These are phyloP conservation scores for Fusarium buxicola DNA, from an alignment of 2,329 filamentous ascomycete species.

Conservation along the genomic window DNA sequence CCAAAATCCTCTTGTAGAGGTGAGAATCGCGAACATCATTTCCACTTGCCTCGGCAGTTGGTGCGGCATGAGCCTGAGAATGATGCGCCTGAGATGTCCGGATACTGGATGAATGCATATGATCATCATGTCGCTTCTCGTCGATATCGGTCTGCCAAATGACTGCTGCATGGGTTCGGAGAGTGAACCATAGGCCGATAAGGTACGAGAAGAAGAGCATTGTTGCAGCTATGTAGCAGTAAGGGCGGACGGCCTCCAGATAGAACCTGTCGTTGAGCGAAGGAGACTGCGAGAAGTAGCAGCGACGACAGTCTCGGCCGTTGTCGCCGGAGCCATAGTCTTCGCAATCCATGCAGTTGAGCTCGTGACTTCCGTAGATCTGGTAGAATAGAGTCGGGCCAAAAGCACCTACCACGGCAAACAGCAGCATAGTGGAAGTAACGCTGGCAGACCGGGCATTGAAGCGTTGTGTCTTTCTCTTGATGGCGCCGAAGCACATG, in stretches of 20 bases:
- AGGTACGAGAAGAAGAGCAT: constrained; percentile 93
- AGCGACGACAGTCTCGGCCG: constrained; percentile 86
- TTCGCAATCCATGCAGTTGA: constrained; percentile 80
- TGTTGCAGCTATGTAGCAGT: constrained; percentile 87
- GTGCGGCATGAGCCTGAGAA: constrained; percentile 52
- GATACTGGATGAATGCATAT: constrained; percentile 50
- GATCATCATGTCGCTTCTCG: constrained; percentile 76
- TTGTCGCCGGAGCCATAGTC: constrained; percentile 56
- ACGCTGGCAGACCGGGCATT: constrained; percentile 97
- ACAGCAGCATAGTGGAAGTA: constrained; percentile 97
- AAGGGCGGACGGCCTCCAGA: constrained; percentile 88
- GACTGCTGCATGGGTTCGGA: constrained; percentile 93
- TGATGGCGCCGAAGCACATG: constrained; percentile 98
- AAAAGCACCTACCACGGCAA: constrained; percentile 95
- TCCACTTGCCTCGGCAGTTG: constrained; percentile 58
- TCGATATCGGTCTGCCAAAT: constrained; percentile 93
- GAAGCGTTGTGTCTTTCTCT: constrained; percentile 97
- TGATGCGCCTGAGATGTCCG: constrained; percentile 51
- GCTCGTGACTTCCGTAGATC: constrained; percentile 96
- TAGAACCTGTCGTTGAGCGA: constrained; percentile 90
- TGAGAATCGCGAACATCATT: constrained; percentile 86
- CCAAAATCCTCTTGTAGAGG: constrained; percentile 92
- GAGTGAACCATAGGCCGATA: constrained; percentile 94
- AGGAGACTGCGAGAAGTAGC: constrained; percentile 91
- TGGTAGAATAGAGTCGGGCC: constrained; percentile 98